These are phyloP conservation scores for Citrus mangshanensis DNA, from an alignment of 345 rosid genomes.

Conservation along the genomic window DNA sequence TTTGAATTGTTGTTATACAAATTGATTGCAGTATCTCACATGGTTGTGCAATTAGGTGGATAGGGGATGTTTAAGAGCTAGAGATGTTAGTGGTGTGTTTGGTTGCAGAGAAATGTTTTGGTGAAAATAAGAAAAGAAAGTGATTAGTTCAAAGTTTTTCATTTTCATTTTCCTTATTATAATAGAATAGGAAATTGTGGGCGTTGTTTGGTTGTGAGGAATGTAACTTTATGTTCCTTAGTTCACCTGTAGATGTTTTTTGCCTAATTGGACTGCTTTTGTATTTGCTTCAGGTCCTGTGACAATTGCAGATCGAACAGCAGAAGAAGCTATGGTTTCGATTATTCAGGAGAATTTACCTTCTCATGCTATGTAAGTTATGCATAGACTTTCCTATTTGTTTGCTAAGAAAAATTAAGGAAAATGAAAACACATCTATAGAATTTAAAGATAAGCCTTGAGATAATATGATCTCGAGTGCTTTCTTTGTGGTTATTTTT, in stretches of 20 bases:
- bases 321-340: slow-evolving; percentile 88
- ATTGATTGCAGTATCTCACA: neutral
- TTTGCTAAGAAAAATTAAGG: neutral
- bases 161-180: neutral
- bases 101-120: neutral
- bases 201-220: neutral
- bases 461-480: neutral
- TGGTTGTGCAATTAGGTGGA: neutral
- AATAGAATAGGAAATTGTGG: neutral
- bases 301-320: slow-evolving; percentile 86
- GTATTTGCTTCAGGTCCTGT: slow-evolving; percentile 71
- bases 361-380: slow-evolving; percentile 85
- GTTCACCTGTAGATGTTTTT: neutral
- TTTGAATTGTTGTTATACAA: neutral
- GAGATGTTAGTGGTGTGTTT: neutral
- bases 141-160: neutral
- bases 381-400: neutral
- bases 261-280: neutral
- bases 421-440: neutral
- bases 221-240: neutral
- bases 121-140: neutral
- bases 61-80: neutral
- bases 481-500: neutral
- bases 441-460: neutral
- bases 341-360: slow-evolving; percentile 71